Evolutionary conservation across 768 basidiomycete species (phyloP).

Genomic region (Termitomyces sp.): DNA sequence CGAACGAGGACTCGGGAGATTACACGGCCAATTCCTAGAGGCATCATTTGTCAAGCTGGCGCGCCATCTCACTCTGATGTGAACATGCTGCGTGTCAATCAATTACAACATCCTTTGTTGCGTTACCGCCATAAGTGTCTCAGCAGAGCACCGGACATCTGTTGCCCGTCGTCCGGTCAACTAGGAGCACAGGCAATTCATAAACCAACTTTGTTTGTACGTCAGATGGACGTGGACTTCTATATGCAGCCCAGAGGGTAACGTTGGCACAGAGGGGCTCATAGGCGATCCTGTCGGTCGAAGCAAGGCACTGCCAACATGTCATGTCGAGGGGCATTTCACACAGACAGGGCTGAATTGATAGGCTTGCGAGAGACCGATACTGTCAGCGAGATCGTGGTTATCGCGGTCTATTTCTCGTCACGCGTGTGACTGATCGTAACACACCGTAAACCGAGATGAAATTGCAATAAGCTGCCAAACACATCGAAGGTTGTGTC

Average conservation of each 20-base stretch:
- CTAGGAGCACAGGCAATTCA: background rate
- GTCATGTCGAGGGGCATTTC: conserved; percentile 6
- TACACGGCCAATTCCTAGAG: too few species aligned
- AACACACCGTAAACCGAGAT: too few species aligned
- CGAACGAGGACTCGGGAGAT: background rate
- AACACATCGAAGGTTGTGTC: too few species aligned
- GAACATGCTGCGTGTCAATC: too few species aligned
- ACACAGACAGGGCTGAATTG: background rate
- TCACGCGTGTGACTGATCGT: conserved; percentile 9
- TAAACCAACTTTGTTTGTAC: conserved; percentile 5
- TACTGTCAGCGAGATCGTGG: too few species aligned
- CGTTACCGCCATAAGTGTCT: too few species aligned
- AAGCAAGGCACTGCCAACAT: conserved; percentile 13
- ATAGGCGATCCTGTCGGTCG: conserved; percentile 3
- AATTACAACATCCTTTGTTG: too few species aligned
- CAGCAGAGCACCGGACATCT: background rate
- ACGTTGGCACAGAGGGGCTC: background rate
- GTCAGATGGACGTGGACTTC: background rate
- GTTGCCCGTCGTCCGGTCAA: background rate
- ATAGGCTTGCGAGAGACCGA: background rate
- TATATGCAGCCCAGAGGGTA: too few species aligned
- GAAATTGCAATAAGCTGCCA: background rate
- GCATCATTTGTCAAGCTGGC: too few species aligned
- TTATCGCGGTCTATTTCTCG: background rate
- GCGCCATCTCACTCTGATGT: too few species aligned